Evolutionary conservation across 441 rosid genomes (phyloP), one percentile per base, ranked within the genome.

Genomic region (Syzygium syzygioides): DNA sequence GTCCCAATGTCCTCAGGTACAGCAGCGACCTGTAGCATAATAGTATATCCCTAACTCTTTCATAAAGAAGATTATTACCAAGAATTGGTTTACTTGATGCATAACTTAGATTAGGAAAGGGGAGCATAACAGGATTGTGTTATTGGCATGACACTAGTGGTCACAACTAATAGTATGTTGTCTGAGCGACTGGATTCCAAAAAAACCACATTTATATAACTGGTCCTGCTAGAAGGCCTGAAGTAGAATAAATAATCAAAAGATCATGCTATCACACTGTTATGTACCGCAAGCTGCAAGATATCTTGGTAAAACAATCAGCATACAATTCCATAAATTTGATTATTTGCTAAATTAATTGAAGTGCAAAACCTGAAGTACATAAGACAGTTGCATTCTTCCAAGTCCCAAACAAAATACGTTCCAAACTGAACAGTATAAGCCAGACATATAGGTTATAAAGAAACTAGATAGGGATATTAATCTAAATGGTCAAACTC

Each of bases 1-100:
- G 99, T 95, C 90, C 98, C 99, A 9, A 96, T 94, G 92, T 96
- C 98, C 93, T 96, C 98, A 53, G 98, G 94, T 89, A 98, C 99
- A 19, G 97, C 93, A 92, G 98, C 99, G 88, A 97, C 98, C 99
- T 98, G 90, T 90, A 91, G 91, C 60, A 45, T 90, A 32, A 86
- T 55, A 89, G 48, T 79, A 45, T 55, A 54, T 50, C 48, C 25
- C 45, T 30, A 79, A 76, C 26, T 55, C 87, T 59, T 55, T 85
- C 19, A 85, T 11, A n/a, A 54, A 85, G 60, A 85, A 85, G 87
- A 85, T 12, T 37, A 85, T 55, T 56, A 32, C 41, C 20, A 14
- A 85, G 62, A 54, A 85, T 32, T 23, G 62, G 53, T 17, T 32
- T 54, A 20, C 59, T 30, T 23, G 87, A 85, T 12, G 62, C 64